Conservation (phyloP, 306 rosid species). For the Geum urbanum region DNA sequence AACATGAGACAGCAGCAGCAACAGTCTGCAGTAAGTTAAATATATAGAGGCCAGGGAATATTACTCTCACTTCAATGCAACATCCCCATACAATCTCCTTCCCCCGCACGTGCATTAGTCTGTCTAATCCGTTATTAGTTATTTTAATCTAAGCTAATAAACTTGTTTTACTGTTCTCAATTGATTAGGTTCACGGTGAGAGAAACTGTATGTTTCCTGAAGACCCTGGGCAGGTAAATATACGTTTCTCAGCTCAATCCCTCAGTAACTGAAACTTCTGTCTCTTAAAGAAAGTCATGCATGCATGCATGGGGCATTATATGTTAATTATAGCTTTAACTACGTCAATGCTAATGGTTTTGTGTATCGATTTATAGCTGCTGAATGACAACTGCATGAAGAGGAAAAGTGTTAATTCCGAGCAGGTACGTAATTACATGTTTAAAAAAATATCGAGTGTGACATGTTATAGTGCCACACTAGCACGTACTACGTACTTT, state of each 20-base stretch:
- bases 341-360: conserved; percentile 5
- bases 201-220: conserved; percentile 85
- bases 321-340: background rate
- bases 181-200: conserved; percentile 79
- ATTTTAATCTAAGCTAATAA: background rate
- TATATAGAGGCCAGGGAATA: background rate
- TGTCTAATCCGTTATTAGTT: conserved; percentile 14
- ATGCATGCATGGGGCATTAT: background rate
- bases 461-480: background rate
- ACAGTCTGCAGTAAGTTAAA: conserved; percentile 46
- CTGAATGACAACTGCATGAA: conserved; percentile 76
- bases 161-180: conserved; percentile 1
- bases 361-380: conserved; percentile 34
- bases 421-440: conserved; percentile 46
- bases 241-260: background rate
- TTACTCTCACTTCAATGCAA: conserved; percentile 34
- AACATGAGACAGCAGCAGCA: conserved; percentile 59
- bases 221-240: conserved; percentile 90
- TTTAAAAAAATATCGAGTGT: background rate
- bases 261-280: background rate
- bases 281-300: background rate
- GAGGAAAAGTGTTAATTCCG: conserved; percentile 53
- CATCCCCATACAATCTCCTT: conserved; percentile 26
- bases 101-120: conserved; percentile 23
- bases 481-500: too few relatives aligned